Percentiles rank a stretch among this genome's conserved stretches.
phyloP scores from a whole-genome alignment of 805 yeast genomes.

The Debaryomyces tyrocola region DNA sequence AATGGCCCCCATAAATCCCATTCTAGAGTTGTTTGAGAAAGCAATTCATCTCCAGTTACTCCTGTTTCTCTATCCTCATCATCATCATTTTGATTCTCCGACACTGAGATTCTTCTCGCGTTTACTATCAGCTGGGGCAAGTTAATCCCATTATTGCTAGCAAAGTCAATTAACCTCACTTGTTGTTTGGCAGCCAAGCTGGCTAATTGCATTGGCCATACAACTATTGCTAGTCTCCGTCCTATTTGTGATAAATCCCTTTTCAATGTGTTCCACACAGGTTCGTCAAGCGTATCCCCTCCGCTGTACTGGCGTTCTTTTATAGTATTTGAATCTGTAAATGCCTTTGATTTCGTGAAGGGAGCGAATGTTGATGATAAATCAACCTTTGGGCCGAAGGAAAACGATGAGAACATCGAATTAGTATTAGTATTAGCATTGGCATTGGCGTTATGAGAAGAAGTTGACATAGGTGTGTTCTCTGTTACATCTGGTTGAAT shows the following conservation, averaged over 20 bases:
- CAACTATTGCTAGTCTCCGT: constrained; percentile 35
- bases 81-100: constrained; percentile 16
- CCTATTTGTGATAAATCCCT: constrained; percentile 39
- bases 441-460: neutral
- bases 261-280: constrained; percentile 54
- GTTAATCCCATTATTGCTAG: constrained; percentile 33
- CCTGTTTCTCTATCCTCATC: constrained; percentile 30
- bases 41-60: constrained; percentile 11
- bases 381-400: constrained; percentile 29
- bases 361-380: constrained; percentile 36
- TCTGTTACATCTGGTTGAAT: constrained; percentile 1
- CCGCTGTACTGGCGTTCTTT: constrained; percentile 59
- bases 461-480: neutral
- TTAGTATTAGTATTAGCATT: neutral
- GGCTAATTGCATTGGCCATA: constrained; percentile 45
- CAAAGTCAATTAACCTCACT: constrained; percentile 32
- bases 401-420: constrained; percentile 10
- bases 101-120: constrained; percentile 27
- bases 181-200: constrained; percentile 37
- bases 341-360: constrained; percentile 18
- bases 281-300: constrained; percentile 73
- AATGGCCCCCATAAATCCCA: constrained; percentile 78
- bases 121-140: constrained; percentile 34
- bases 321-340: constrained; percentile 23
- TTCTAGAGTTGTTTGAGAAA: constrained; percentile 30